phyloP scores from a whole-genome alignment of 768 basidiomycete genomes.

The Cystofilobasidium bisporidii region DNA sequence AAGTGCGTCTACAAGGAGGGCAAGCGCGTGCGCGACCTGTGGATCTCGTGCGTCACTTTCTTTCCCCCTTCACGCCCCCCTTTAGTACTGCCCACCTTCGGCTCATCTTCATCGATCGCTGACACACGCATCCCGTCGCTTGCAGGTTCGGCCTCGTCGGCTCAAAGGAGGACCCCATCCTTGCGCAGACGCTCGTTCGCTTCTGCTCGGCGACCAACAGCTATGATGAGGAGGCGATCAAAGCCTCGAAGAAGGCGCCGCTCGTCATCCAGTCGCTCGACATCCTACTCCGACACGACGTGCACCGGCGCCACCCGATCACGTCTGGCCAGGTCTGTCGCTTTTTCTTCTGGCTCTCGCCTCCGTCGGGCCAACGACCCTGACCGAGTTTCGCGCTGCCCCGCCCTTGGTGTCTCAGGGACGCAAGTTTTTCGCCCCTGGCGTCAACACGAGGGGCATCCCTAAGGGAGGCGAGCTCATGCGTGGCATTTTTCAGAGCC shows the following conservation, averaged over 20 bases:
- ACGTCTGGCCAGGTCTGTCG: background rate
- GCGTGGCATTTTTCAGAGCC: background rate
- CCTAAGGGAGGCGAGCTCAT: background rate
- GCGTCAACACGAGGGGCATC: background rate
- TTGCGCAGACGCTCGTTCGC: background rate
- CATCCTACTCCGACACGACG: background rate
- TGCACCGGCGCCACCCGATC: background rate
- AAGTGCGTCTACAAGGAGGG: background rate
- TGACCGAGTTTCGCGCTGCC: no score
- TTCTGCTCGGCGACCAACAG: background rate
- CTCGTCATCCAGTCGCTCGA: background rate
- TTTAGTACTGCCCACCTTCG: no score
- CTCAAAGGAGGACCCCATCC: background rate
- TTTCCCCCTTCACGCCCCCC: no score
- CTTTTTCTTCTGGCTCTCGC: no score
- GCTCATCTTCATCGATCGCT: no score
- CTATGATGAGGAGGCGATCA: background rate
- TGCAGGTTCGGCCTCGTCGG: background rate
- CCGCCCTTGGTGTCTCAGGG: background rate
- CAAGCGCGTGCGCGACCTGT: background rate
- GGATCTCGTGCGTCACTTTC: no score
- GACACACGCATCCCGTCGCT: no score
- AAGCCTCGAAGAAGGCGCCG: background rate
- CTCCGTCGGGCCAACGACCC: no score
- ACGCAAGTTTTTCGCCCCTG: background rate